Conservation (phyloP, 371 early-diverging fungal species). For the Sporodiniella umbellata region DNA sequence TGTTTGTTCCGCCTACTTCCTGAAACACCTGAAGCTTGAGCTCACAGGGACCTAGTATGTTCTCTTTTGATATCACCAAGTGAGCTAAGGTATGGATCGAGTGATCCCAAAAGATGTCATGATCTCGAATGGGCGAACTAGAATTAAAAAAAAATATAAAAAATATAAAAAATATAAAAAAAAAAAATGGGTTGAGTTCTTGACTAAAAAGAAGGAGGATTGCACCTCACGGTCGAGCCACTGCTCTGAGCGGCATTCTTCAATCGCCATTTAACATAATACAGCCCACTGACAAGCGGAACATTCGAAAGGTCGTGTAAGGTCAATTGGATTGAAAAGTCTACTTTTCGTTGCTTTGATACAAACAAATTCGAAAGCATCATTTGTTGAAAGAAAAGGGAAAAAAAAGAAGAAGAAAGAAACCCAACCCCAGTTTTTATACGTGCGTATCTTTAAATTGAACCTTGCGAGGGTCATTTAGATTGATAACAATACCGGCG, state of each 20-base stretch:
- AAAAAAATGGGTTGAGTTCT: no score
- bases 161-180: no score
- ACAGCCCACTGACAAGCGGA: constrained; percentile 35
- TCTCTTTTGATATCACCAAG: constrained; percentile 54
- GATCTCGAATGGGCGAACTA: constrained; percentile 55
- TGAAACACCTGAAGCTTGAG: constrained; percentile 55
- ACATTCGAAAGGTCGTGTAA: constrained; percentile 33
- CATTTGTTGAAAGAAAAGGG: constrained; percentile 9
- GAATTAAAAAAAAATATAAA: neutral
- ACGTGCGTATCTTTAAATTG: no score
- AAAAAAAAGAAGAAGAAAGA: neutral
- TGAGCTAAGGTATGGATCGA: constrained; percentile 33
- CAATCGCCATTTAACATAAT: constrained; percentile 29
- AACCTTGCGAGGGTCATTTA: no score
- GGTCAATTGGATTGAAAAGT: constrained; percentile 20
- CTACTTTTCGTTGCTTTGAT: constrained; percentile 27
- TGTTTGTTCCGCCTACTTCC: constrained; percentile 55
- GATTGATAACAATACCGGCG: no score
- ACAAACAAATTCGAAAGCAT: constrained; percentile 26
- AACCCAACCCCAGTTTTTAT: neutral
- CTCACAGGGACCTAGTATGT: constrained; percentile 56
- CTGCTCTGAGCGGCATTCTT: constrained; percentile 22
- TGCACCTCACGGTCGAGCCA: constrained; percentile 28
- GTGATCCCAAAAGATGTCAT: constrained; percentile 50
- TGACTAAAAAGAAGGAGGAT: neutral